Evolutionary conservation across 176 grass and related monocot species (phyloP).

Genomic region (Carex pumila): DNA sequence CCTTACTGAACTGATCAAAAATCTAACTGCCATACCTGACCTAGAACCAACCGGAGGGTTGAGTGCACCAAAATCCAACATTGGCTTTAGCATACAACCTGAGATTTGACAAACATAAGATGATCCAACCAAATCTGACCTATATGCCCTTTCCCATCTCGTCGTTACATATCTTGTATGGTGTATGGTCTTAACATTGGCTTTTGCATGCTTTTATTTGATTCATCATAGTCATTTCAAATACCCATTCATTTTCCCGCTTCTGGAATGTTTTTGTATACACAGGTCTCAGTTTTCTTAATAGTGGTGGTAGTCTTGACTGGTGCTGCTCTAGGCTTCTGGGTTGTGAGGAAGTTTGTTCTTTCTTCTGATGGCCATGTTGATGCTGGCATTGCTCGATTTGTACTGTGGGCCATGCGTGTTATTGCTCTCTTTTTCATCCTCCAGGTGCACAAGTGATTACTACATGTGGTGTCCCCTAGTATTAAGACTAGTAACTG

Average conservation of each 20-base stretch:
- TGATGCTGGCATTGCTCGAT: slow-evolving; percentile 66
- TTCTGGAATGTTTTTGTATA: slow-evolving; percentile 16
- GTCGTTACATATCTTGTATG: not conserved
- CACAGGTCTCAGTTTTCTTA: slow-evolving; percentile 79
- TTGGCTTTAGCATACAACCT: not conserved
- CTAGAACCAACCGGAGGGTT: not conserved
- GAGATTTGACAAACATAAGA: not conserved
- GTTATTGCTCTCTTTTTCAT: slow-evolving; percentile 58
- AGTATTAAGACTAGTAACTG: not conserved
- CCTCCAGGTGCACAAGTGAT: slow-evolving; percentile 51
- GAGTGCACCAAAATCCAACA: not conserved
- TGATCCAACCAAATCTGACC: not conserved
- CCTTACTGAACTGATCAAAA: not conserved
- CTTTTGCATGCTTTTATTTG: not conserved
- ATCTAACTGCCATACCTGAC: not conserved
- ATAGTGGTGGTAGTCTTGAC: slow-evolving; percentile 60
- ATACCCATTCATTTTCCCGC: not conserved
- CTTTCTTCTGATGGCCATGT: slow-evolving; percentile 80
- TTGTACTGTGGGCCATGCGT: slow-evolving; percentile 94
- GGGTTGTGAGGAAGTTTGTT: slow-evolving; percentile 79
- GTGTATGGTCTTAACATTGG: not conserved
- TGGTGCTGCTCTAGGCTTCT: slow-evolving; percentile 85
- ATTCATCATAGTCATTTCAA: not conserved
- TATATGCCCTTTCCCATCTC: not conserved
- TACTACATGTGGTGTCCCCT: not conserved